A percentile compares a stretch with the other conserved stretches of the same genome.
phyloP scores from a whole-genome alignment of 164 flowering plant genomes.

The Piper betle region DNA sequence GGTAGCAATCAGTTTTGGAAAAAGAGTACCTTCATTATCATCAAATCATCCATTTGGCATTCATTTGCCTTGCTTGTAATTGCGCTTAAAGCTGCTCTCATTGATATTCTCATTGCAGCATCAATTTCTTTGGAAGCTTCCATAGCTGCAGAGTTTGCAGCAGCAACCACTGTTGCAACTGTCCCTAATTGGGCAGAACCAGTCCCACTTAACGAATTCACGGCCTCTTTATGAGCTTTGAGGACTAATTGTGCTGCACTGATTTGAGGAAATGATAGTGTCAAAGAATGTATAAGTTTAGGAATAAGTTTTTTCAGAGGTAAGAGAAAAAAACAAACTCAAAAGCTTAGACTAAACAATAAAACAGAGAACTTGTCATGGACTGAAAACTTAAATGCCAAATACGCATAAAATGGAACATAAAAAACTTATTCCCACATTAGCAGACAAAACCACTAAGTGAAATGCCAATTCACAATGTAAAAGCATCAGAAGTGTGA shows the following conservation, averaged over 20 bases:
- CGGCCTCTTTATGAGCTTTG: conserved; percentile 92
- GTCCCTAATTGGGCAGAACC: conserved; percentile 81
- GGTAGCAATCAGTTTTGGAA: background rate
- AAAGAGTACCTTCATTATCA: conserved; percentile 71
- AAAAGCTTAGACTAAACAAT: no score
- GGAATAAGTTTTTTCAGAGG: no score
- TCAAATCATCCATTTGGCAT: conserved; percentile 75
- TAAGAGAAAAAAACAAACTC: no score
- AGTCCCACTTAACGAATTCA: conserved; percentile 82
- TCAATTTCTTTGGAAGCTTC: conserved; percentile 94
- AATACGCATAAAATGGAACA: background rate
- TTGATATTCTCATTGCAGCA: conserved; percentile 84
- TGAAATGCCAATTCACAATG: background rate
- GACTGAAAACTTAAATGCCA: background rate
- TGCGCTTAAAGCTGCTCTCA: conserved; percentile 73
- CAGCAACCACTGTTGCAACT: conserved; percentile 91
- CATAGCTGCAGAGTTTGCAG: conserved; percentile 84
- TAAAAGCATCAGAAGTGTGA: background rate
- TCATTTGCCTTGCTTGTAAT: conserved; percentile 44
- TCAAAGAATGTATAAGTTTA: no score
- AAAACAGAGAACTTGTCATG: background rate
- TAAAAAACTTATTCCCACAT: background rate
- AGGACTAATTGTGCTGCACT: conserved; percentile 91
- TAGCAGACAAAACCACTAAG: background rate
- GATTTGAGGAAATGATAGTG: background rate